Conservation (phyloP, 164 flowering plant genomes). For the Stephania cephalantha region DNA sequence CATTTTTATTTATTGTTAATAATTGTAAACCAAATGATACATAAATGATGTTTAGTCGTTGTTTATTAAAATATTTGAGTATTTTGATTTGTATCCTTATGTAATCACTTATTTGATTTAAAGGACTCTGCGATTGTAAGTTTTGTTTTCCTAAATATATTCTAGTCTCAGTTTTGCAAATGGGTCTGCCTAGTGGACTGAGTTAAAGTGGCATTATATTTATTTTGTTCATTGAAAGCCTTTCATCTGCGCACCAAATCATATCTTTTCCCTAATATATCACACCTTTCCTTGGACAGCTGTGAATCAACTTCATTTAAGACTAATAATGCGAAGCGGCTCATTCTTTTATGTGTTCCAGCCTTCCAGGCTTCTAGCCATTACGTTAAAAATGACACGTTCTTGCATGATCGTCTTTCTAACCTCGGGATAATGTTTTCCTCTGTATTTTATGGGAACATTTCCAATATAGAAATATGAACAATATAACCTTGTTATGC, state of each 20-base stretch:
- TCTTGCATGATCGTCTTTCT: background rate
- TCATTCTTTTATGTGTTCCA: background rate
- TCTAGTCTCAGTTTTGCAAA: background rate
- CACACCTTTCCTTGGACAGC: background rate
- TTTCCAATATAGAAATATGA: too few relatives aligned
- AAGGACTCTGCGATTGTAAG: background rate
- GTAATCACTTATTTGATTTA: background rate
- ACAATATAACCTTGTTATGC: too few relatives aligned
- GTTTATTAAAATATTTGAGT: background rate
- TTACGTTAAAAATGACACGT: background rate
- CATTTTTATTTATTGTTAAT: background rate
- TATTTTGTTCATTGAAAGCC: background rate
- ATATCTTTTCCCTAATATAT: background rate
- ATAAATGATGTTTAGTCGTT: background rate
- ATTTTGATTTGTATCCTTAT: background rate
- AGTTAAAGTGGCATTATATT: background rate
- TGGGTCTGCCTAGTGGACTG: background rate
- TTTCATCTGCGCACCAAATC: background rate
- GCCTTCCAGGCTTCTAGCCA: background rate
- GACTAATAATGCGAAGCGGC: background rate
- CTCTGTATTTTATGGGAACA: background rate
- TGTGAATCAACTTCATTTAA: background rate
- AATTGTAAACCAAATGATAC: background rate
- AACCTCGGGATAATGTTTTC: background rate
- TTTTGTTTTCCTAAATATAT: background rate